These are phyloP conservation scores for Nicotiana paniculata DNA, from an alignment of 257 asterid genomes.

Conservation along the genomic window DNA sequence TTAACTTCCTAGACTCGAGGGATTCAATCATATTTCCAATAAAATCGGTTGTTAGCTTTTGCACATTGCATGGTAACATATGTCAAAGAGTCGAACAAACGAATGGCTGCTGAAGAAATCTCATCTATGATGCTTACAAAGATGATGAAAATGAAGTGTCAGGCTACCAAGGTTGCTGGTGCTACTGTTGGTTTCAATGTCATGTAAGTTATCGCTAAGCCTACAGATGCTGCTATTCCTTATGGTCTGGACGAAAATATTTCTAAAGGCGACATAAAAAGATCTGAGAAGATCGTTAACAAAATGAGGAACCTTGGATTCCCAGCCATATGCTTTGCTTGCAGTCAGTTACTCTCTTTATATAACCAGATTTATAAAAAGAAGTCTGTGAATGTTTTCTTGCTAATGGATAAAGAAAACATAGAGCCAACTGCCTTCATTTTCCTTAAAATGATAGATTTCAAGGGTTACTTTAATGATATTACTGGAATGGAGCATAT, in stretches of 20 bases:
- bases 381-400: constrained; percentile 56
- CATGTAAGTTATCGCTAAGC: no score
- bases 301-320: constrained; percentile 49
- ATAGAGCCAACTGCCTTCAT: constrained; percentile 25
- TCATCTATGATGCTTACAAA: neutral
- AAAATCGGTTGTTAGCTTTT: no score
- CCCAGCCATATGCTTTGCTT: constrained; percentile 43
- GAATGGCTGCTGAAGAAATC: no score
- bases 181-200: no score
- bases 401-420: constrained; percentile 61
- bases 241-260: no score
- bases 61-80: no score
- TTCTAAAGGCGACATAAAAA: constrained; percentile 19
- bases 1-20: no score
- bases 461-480: constrained; percentile 22
- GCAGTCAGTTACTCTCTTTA: constrained; percentile 60
- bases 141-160: no score
- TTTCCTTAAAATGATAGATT: constrained; percentile 33
- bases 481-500: constrained; percentile 35
- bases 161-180: no score
- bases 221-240: no score
- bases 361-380: constrained; percentile 49
- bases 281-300: constrained; percentile 56
- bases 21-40: no score
- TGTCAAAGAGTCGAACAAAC: no score